Base-by-base conservation (phyloP, 257 asterid genomes). In the Cinchona pubescens region DNA sequence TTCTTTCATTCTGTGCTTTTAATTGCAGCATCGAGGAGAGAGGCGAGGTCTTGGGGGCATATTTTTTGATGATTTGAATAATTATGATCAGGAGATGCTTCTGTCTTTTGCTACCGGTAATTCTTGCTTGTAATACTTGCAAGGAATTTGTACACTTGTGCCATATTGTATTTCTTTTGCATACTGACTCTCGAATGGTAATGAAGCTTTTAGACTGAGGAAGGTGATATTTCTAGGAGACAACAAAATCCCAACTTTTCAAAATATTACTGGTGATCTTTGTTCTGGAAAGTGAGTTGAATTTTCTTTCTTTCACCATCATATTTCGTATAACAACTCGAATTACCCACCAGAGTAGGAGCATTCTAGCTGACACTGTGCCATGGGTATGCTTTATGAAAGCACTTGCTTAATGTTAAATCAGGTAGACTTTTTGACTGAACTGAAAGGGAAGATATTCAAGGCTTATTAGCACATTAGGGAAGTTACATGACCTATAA, bases 31-130 rank as follows among this genome's bases (percentile, higher is more conserved):
- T 80, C 96, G 98, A 40, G 91, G 87, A 75, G 99, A 94, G 85
- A 92, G 99, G 73, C 95, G 99, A 72, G 99, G 99, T 73, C 96
- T 95, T 55, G 99, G 99, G 77, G 99, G 99, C 82, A 92, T 95
- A 76, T 92, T 95, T 74, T 95, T 95, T 78, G 99, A 95, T 82
- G 97, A 95, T 88, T 65, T 95, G 84, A 95, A 91, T 80, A 79
- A 87, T 48, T 91, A 91, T 78, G 98, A 95, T 70, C 99, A 95
- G 80, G 98, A 95, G 81, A 92, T 95, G 99, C 97, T 95, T 82
- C 97, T 95, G 71, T 85, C 99, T 76, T 95, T 95, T 83, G 89
- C 97, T 77, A 85, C 98, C 25, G 98, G 99, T 95, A 90, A 91
- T 76, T 38, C 4, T 34, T 80, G 67, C 69, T 78, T 48, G 67